Conservation (phyloP, 768 basidiomycete genomes). For the Amanita phalloides region DNA sequence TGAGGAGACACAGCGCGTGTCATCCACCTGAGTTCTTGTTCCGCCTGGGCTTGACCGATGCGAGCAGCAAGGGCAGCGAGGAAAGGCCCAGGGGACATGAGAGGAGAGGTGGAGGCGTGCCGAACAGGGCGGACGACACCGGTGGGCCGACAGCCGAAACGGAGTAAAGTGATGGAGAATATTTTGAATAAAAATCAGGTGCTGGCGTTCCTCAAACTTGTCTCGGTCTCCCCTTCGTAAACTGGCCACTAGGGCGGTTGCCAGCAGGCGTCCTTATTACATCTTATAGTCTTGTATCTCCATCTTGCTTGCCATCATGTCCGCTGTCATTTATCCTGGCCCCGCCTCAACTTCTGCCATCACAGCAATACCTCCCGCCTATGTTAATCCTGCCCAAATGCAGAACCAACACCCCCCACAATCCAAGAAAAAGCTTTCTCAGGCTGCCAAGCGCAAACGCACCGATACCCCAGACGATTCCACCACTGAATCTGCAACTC, state of each 20-base stretch:
- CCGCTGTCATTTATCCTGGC: slow-evolving; percentile 11
- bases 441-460: slow-evolving; percentile 48
- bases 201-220: slow-evolving; percentile 6
- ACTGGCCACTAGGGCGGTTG: neutral
- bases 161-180: slow-evolving; percentile 5
- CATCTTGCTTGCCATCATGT: slow-evolving; percentile 12
- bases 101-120: neutral
- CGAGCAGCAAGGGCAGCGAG: slow-evolving; percentile 16
- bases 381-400: slow-evolving; percentile 33
- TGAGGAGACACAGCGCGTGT: slow-evolving; percentile 14
- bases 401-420: slow-evolving; percentile 16
- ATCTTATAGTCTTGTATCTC: slow-evolving; percentile 6
- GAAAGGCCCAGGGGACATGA: slow-evolving; percentile 7
- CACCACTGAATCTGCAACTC: slow-evolving; percentile 30
- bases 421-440: slow-evolving; percentile 27
- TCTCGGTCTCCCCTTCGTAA: slow-evolving; percentile 19
- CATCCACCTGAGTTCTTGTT: slow-evolving; percentile 34
- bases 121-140: neutral
- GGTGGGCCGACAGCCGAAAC: slow-evolving; percentile 9
- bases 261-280: neutral
- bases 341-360: slow-evolving; percentile 21
- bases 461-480: slow-evolving; percentile 49
- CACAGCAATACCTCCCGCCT: slow-evolving; percentile 17
- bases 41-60: slow-evolving; percentile 26
- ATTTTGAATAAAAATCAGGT: slow-evolving; percentile 6